Conservation (phyloP, 768 basidiomycete species). For the Tubosaeta sp. region DNA sequence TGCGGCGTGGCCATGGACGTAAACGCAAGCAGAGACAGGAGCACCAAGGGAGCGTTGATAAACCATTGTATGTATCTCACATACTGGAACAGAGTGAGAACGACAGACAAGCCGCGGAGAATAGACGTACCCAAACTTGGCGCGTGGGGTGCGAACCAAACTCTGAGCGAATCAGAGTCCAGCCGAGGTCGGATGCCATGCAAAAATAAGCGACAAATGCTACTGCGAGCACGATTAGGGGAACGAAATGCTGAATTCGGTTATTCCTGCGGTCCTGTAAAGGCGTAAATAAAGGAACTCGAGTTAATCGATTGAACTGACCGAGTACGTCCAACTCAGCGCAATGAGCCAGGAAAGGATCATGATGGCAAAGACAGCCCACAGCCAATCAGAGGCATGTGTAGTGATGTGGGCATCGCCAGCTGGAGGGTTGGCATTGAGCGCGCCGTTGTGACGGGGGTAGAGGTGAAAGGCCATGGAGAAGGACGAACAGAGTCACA, state of each 20-base stretch:
- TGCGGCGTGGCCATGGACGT: conserved; percentile 47
- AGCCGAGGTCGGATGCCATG: conserved; percentile 55
- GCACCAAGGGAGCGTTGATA: conserved; percentile 50
- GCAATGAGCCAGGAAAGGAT: conserved; percentile 36
- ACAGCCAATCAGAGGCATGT: conserved; percentile 48
- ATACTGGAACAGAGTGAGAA: conserved; percentile 30
- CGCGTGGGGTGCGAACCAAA: conserved; percentile 33
- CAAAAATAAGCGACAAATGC: conserved; percentile 45
- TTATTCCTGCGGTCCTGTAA: conserved; percentile 35
- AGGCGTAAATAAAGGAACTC: not conserved
- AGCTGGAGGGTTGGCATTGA: conserved; percentile 33
- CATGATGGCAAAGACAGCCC: conserved; percentile 53
- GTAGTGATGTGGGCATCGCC: conserved; percentile 40
- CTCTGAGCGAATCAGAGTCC: conserved; percentile 37
- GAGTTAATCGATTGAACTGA: not conserved
- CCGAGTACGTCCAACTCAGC: conserved; percentile 35
- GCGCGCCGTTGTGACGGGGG: conserved; percentile 27
- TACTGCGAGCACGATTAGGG: conserved; percentile 43
- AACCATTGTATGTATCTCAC: conserved; percentile 55
- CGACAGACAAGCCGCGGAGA: no score
- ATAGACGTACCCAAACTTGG: conserved; percentile 39
- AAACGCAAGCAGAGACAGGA: conserved; percentile 43
- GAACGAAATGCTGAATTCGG: conserved; percentile 48
- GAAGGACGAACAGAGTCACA: not conserved
- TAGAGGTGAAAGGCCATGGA: conserved; percentile 17